Percentiles rank a stretch among this genome's conserved stretches.
phyloP scores from a whole-genome alignment of 2,329 filamentous ascomycete genomes.

The Paecilomyces variotii region DNA sequence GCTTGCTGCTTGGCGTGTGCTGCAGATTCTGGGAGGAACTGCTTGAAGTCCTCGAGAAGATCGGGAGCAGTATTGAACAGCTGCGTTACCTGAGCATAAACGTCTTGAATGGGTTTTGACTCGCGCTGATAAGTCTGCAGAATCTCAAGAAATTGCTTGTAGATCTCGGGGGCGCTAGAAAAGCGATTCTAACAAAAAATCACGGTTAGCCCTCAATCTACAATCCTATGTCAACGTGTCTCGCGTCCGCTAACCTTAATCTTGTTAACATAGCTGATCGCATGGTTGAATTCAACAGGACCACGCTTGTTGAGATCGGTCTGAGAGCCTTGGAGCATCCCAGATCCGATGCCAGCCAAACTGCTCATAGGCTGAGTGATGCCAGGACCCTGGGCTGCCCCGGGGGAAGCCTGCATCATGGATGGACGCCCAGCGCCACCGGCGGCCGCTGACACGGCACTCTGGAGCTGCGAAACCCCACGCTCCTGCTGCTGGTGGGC shows the following conservation, averaged over 20 bases:
- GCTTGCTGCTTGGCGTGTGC: constrained; percentile 58
- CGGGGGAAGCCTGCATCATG: constrained; percentile 41
- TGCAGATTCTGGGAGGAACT: constrained; percentile 88
- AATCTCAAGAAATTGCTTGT: constrained; percentile 98
- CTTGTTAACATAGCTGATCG: constrained; percentile 98
- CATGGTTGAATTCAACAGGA: constrained; percentile 97
- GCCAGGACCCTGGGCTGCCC: constrained; percentile 35
- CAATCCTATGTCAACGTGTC: not conserved
- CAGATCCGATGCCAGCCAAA: constrained; percentile 54
- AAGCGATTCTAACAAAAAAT: constrained; percentile 69
- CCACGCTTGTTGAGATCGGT: constrained; percentile 69
- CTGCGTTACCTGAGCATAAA: constrained; percentile 92
- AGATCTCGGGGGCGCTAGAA: constrained; percentile 92
- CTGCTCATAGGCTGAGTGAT: constrained; percentile 48
- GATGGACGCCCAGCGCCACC: constrained; percentile 34
- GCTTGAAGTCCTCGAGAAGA: constrained; percentile 95
- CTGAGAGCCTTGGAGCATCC: constrained; percentile 47
- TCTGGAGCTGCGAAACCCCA: constrained; percentile 58
- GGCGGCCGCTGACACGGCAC: constrained; percentile 53
- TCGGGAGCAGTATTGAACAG: constrained; percentile 91
- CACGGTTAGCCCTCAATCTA: not conserved
- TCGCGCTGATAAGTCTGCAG: constrained; percentile 96
- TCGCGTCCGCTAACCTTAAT: constrained; percentile 70
- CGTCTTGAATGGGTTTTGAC: constrained; percentile 96
- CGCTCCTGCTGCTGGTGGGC: constrained; percentile 58